These are phyloP conservation scores for Blyttiomyces sp. DNA, from an alignment of 371 early-diverging fungal species.

Conservation along the genomic window DNA sequence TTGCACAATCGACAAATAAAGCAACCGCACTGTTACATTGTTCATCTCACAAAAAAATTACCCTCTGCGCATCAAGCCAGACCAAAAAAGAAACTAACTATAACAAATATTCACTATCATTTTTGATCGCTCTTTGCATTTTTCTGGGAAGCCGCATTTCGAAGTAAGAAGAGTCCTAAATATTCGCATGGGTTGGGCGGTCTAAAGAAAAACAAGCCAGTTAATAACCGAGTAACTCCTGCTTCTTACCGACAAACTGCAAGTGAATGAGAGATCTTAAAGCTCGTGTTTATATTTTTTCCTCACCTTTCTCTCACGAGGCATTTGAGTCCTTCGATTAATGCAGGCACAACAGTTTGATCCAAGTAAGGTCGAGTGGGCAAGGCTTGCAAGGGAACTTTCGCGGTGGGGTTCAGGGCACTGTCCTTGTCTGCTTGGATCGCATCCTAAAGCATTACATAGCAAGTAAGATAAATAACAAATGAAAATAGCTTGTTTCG, in stretches of 20 bases:
- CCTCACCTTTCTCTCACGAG: conserved; percentile 37
- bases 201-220: conserved; percentile 10
- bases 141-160: conserved; percentile 20
- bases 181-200: conserved; percentile 46
- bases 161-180: conserved; percentile 38
- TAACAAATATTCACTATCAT: neutral
- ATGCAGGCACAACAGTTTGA: conserved; percentile 39
- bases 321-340: conserved; percentile 43
- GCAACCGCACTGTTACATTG: too few species aligned
- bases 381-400: conserved; percentile 24
- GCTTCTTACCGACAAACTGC: neutral
- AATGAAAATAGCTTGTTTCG: neutral
- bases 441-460: conserved; percentile 9
- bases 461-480: neutral
- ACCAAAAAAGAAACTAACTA: too few species aligned
- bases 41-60: too few species aligned
- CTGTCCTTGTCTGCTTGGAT: neutral
- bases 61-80: too few species aligned
- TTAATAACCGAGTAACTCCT: too few species aligned
- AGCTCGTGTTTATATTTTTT: neutral
- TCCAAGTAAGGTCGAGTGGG: conserved; percentile 41
- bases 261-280: neutral
- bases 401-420: too few species aligned
- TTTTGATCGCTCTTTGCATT: neutral
- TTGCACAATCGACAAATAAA: too few species aligned